phyloP scores from a whole-genome alignment of 139 green algal genomes.

The Gonium pectorale region DNA sequence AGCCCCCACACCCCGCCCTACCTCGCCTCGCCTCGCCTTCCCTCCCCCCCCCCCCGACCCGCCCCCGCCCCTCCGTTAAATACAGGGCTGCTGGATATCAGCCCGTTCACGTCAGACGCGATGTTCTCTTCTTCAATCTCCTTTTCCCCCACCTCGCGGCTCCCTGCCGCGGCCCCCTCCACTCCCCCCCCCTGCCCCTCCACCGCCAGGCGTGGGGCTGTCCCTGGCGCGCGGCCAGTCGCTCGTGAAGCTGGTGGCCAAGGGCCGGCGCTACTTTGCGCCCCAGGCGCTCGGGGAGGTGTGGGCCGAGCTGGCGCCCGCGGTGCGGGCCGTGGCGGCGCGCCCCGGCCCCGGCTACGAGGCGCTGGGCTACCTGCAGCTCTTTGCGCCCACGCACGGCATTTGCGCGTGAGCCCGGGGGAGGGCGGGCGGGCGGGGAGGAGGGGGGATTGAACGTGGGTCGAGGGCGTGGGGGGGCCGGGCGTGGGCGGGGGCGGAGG shows the following conservation, averaged over 20 bases:
- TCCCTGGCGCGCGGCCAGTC: neutral
- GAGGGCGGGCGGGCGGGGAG: neutral
- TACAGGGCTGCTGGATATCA: too few species aligned
- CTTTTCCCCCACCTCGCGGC: neutral
- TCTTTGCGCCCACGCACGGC: slow-evolving; percentile 77
- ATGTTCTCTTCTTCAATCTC: too few species aligned
- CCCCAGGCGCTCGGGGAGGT: slow-evolving; percentile 19
- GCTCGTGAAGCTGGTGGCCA: slow-evolving; percentile 20
- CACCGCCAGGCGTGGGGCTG: neutral
- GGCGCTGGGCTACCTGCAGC: slow-evolving; percentile 72
- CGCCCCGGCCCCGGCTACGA: slow-evolving; percentile 9
- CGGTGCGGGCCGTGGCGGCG: neutral
- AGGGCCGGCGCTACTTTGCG: slow-evolving; percentile 18
- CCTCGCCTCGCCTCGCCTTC: too few species aligned
- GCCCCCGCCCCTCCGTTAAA: too few species aligned
- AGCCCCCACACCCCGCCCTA: too few species aligned
- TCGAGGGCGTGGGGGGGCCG: neutral
- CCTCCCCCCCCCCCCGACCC: too few species aligned
- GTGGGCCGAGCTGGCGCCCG: slow-evolving; percentile 28
- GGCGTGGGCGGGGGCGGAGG: too few species aligned
- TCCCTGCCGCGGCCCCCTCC: neutral
- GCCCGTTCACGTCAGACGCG: too few species aligned
- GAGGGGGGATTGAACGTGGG: neutral
- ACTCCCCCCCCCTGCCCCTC: slow-evolving; percentile 63
- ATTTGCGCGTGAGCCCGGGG: slow-evolving; percentile 24